These are phyloP conservation scores for Mycotypha africana DNA, from an alignment of 371 early-diverging fungal genomes.

Conservation along the genomic window DNA sequence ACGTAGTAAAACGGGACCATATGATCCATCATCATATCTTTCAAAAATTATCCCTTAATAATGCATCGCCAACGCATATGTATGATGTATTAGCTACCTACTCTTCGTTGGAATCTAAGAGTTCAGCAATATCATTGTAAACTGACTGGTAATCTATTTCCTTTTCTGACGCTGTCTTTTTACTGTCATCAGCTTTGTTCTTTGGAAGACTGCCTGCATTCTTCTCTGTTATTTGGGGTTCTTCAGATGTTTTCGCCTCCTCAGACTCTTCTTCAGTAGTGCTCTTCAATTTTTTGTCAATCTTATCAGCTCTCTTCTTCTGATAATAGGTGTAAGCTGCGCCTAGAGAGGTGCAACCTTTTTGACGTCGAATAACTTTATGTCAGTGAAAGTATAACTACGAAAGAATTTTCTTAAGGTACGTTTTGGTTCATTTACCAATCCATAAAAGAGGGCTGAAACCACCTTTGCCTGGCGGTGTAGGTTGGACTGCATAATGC, in stretches of 20 bases:
- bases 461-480: neutral
- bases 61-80: no score
- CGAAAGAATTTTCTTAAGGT: no score
- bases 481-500: neutral
- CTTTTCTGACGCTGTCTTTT: conserved; percentile 1
- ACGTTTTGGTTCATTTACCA: conserved; percentile 12
- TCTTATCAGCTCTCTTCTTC: conserved; percentile 1
- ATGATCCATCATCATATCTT: conserved; percentile 22
- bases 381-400: neutral
- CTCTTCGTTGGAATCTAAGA: conserved; percentile 13
- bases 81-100: no score
- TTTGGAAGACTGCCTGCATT: neutral
- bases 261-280: neutral
- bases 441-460: conserved; percentile 13
- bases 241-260: neutral
- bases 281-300: neutral
- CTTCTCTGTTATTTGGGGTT: neutral
- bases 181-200: neutral
- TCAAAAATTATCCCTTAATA: neutral
- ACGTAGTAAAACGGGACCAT: conserved; percentile 43
- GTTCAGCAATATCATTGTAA: conserved; percentile 19
- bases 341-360: conserved; percentile 19
- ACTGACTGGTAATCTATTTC: conserved; percentile 20
- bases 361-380: neutral
- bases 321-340: conserved; percentile 14